Percentiles rank a stretch among this genome's conserved stretches.
Evolutionary conservation across 2,329 filamentous ascomycete genomes (phyloP).

Genomic region (Talaromyces sp.): DNA sequence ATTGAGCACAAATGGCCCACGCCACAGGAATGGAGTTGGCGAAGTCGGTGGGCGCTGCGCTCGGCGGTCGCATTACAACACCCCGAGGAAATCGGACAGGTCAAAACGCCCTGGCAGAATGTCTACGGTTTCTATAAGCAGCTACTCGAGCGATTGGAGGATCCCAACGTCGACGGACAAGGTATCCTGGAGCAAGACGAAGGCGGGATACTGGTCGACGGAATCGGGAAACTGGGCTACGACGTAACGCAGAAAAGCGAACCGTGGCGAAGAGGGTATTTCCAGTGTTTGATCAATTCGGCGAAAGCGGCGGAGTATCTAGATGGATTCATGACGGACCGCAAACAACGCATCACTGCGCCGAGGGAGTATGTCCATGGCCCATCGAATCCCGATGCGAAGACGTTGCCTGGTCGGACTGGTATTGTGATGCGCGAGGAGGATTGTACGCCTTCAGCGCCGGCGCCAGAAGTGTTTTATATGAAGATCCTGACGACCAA

Average conservation of each 20-base stretch:
- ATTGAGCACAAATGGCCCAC: slow-evolving; percentile 74
- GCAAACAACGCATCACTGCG: slow-evolving; percentile 62
- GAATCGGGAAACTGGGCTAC: slow-evolving; percentile 55
- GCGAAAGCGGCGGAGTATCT: slow-evolving; percentile 75
- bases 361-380: slow-evolving; percentile 71
- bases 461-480: slow-evolving; percentile 72
- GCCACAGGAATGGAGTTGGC: slow-evolving; percentile 74
- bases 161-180: slow-evolving; percentile 63
- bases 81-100: slow-evolving; percentile 51
- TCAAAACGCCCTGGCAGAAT: slow-evolving; percentile 64
- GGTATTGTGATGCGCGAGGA: slow-evolving; percentile 64
- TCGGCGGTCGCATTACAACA: slow-evolving; percentile 60
- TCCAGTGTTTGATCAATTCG: slow-evolving; percentile 71
- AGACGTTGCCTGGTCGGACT: slow-evolving; percentile 61
- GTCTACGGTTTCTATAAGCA: slow-evolving; percentile 59
- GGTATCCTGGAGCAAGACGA: slow-evolving; percentile 55
- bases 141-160: slow-evolving; percentile 65
- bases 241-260: slow-evolving; percentile 74
- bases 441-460: slow-evolving; percentile 67
- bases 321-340: slow-evolving; percentile 73
- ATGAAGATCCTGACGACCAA: slow-evolving; percentile 74
- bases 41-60: slow-evolving; percentile 65
- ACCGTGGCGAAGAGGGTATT: slow-evolving; percentile 82
- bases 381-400: slow-evolving; percentile 76
- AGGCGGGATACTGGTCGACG: slow-evolving; percentile 53